Base-by-base conservation (phyloP, 495 filamentous ascomycete genomes). In the Haplographium delicatum region DNA sequence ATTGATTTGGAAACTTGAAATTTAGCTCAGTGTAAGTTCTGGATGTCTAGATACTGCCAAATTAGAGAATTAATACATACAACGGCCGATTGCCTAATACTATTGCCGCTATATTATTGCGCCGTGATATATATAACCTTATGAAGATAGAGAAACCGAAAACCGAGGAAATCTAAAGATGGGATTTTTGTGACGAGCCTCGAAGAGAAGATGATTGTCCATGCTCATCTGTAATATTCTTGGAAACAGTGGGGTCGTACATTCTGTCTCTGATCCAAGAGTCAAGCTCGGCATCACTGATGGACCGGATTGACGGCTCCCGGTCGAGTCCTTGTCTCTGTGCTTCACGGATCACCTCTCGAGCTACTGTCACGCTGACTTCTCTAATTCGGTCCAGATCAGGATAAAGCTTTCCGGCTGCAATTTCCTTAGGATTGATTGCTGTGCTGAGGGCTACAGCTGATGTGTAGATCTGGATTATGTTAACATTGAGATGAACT, bases 331-430 rank as follows among this genome's bases (percentile, higher is more conserved):
- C 74, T 54, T 78, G 80, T 20, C 71, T 65, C 62, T 89, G 83
- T 9, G 86, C 83, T 37, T 83, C 79, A 25, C 83, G 81, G 65
- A 90, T 89, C 46, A 90, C 86, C 52, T 80, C 77, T 41, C 83
- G 76, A 15, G 86, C 79, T 33, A 90, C 86, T 23, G 79, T 69
- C 20, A 88, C 78, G 58, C 79, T 84, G 58, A 90, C 86, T 34
- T 87, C 77, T 20, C 86, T 77, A 58, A 90, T 89, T 33, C 86
- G 78, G 51, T 72, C 74, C 58, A 90, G 72, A 53, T 87, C 82
- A 13, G 86, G 86, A 66, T 90, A 90, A 33, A 90, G 71, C 65
- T 81, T 81, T 49, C 76, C 79, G 20, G 73, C 69, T 24, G 75
- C 77, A 48, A 79, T 61, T 65, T 90, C 86, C 45, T 76, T 70